Percentiles rank a stretch among this genome's conserved stretches.
phyloP scores from a whole-genome alignment of 495 filamentous ascomycete species.

The Xylaria grammica region DNA sequence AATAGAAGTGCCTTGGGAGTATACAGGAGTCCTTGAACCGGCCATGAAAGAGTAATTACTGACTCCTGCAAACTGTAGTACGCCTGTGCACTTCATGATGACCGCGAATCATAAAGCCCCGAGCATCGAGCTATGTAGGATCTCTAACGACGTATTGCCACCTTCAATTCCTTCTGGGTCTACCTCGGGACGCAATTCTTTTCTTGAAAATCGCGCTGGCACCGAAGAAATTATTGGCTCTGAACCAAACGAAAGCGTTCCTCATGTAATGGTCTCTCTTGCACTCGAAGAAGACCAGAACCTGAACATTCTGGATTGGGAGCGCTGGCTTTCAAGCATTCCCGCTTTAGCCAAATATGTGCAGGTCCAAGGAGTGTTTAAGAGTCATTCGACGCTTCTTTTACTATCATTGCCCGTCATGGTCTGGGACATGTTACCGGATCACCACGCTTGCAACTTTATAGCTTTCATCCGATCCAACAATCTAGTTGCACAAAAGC shows the following conservation, averaged over 20 bases:
- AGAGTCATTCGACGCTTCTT: constrained; percentile 57
- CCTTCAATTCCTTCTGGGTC: constrained; percentile 33
- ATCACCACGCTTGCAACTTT: constrained; percentile 56
- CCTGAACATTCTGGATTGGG: constrained; percentile 53
- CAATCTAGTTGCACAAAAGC: constrained; percentile 37
- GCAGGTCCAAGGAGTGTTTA: constrained; percentile 58
- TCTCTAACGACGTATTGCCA: constrained; percentile 35
- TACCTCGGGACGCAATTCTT: constrained; percentile 27
- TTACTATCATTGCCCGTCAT: constrained; percentile 56
- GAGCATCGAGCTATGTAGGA: constrained; percentile 53
- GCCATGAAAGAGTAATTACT: no score
- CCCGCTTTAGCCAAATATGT: constrained; percentile 57
- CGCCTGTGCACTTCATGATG: constrained; percentile 60
- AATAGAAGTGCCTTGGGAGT: no score
- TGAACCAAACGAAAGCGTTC: constrained; percentile 46
- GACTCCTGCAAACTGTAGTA: no score
- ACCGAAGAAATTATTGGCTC: constrained; percentile 31
- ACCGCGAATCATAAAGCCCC: constrained; percentile 57
- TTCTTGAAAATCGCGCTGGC: constrained; percentile 16
- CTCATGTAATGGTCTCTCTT: constrained; percentile 59
- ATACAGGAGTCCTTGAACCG: no score
- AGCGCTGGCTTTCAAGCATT: constrained; percentile 51
- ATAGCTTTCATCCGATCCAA: constrained; percentile 57
- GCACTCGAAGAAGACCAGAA: constrained; percentile 57
- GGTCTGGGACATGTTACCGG: constrained; percentile 59